Base-by-base conservation (phyloP, 1,284 basidiomycete species). In the Afroboletus lepidellus region DNA sequence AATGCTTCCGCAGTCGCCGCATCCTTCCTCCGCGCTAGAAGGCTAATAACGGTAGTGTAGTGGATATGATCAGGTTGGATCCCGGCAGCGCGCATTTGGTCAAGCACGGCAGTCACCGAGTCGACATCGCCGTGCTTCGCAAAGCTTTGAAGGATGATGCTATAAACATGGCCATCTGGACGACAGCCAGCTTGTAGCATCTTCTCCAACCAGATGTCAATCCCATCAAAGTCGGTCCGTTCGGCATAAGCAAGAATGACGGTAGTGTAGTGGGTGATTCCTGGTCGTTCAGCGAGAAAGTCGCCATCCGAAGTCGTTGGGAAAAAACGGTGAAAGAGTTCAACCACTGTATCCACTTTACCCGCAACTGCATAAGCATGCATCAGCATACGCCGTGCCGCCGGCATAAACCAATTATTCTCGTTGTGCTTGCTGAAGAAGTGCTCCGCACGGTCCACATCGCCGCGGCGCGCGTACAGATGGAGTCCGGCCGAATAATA, bases 41-140 rank as follows among this genome's bases (percentile, higher is more conserved):
- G 74, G 15, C 81, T 73, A 59, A 97, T 80, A 48, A 95, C 73
- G 9, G 78, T 80, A 23, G 85, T 88, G 69, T 90, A 96, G 9
- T 83, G 77, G 46, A 77, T 71, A 6, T 61, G 63, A 49, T 80
- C 77, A 0, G 86, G 86, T 30, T 60, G 46, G 16, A 85, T 56
- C 3, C 77, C 74, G 3, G 73, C 68, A 1, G 64, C 59, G 30
- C 79, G 77, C 82, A 95, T 87, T 61, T 85, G 77, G 25, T 84
- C 71, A 55, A 93, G 77, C 6, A 90, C 67, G 6, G 70, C 60
- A 6, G 78, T 69, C n/a, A 89, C 78, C 8, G 78, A 72, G 13
- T 77, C 69, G 15, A 85, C 57, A 54, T 90, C 84, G 25, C 78
- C 81, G 15, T 76, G 76, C 44, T 71, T 65, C 12, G 85, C 80